Base-by-base conservation (phyloP, 2,329 filamentous ascomycete species). In the Fusarium subtropicale region DNA sequence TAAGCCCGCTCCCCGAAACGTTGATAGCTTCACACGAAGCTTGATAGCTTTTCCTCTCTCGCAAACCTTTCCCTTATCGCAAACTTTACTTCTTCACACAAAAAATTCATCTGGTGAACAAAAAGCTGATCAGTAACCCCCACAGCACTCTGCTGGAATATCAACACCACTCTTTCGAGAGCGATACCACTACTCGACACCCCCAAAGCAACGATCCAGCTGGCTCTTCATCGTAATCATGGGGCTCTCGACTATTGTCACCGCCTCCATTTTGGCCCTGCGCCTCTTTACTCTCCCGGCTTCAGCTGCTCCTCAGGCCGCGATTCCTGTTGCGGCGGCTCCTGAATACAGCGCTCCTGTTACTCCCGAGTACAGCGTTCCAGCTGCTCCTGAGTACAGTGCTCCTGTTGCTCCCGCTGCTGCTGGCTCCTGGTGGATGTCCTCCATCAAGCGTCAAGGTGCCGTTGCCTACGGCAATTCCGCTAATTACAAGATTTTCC, bases 401-500 rank as follows among this genome's bases (percentile, higher is more conserved):
- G 8, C 44, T 26, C 34, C 46, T 9, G 28, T 61, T 6, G 22
- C 53, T 20, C 58, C 74, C 54, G 47, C 68, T 28, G 61, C 47
- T 45, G 50, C 75, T 24, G 74, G 77, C 20, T 81, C 79, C 74
- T 96, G 91, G 85, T 97, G 93, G 93, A 79, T 96, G 59, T 84
- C 87, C 36, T 83, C 83, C 66, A 90, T 96, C 75, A 77, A 89
- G 73, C 90, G 91, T 41, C 87, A 93, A 72, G 93, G 92, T 60
- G 80, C 81, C 3, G 85, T 90, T 44, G 87, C 91, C 31, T 97
- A 90, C 76, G 69, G 90, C 76, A 69, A 68, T 31, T 64, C 73
- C 30, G 79, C 87, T 65, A 76, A 77, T 75, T 96, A 93, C 85
- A 86, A 92, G 78, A 83, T 94, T 69, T 94, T 88, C 81, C 90